phyloP scores from a whole-genome alignment of 2,329 filamentous ascomycete species.

The Fusarium foetens region DNA sequence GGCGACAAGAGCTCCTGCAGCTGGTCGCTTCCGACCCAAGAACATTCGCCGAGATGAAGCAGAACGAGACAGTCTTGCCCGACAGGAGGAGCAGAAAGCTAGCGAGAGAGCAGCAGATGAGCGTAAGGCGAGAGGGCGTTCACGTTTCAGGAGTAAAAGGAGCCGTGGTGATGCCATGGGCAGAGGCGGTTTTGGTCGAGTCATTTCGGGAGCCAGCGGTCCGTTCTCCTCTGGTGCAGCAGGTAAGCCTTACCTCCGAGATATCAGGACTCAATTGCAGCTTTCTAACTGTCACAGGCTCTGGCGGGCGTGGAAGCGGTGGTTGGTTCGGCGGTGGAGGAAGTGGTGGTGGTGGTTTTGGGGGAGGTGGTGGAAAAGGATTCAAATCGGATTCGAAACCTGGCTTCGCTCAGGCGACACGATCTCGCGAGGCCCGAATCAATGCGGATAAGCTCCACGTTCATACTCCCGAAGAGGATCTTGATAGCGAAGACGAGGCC shows the following conservation, averaged over 20 bases:
- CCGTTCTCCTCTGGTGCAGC: constrained; percentile 51
- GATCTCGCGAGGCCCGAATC: constrained; percentile 59
- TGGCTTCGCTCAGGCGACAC: constrained; percentile 52
- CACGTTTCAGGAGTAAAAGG: constrained; percentile 54
- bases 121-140: constrained; percentile 52
- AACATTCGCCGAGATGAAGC: constrained; percentile 62
- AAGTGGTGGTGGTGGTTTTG: constrained; percentile 38
- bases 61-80: constrained; percentile 59
- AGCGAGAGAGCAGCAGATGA: constrained; percentile 54
- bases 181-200: constrained; percentile 52
- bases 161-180: constrained; percentile 59
- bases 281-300: constrained; percentile 13
- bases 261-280: background rate
- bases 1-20: constrained; percentile 50
- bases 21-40: constrained; percentile 59
- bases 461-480: constrained; percentile 56
- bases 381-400: constrained; percentile 51
- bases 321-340: constrained; percentile 45
- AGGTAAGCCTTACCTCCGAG: constrained; percentile 34
- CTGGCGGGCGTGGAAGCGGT: constrained; percentile 38
- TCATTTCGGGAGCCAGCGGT: constrained; percentile 51
- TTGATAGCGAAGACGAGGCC: constrained; percentile 57
- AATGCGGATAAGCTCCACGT: constrained; percentile 66
- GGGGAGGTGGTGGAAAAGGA: constrained; percentile 45
- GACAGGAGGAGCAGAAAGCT: constrained; percentile 57